A percentile compares a stretch with the other conserved stretches of the same genome.
These are phyloP conservation scores for Myrica gale DNA, from an alignment of 306 rosid species.

Conservation along the genomic window DNA sequence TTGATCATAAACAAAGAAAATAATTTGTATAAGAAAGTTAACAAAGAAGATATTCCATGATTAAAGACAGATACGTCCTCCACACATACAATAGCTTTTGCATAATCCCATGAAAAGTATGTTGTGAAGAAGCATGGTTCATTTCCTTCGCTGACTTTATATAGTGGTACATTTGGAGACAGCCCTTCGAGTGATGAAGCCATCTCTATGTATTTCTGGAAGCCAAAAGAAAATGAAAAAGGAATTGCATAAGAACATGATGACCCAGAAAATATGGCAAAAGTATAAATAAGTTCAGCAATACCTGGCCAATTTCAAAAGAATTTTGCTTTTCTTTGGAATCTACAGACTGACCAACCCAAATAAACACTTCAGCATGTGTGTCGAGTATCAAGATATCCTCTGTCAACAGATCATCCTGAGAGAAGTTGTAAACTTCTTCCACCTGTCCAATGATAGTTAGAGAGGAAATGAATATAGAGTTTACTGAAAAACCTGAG, in stretches of 20 bases:
- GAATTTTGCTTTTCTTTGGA: constrained; percentile 82
- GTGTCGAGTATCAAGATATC: constrained; percentile 93
- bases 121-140: constrained; percentile 97
- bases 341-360: constrained; percentile 94
- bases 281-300: constrained; percentile 20
- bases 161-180: constrained; percentile 74
- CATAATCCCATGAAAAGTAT: constrained; percentile 85
- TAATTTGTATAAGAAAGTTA: not conserved
- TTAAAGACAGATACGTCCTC: constrained; percentile 15
- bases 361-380: constrained; percentile 94
- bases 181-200: constrained; percentile 87
- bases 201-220: constrained; percentile 85
- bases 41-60: constrained; percentile 2
- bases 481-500: constrained; percentile 23
- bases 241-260: constrained; percentile 1
- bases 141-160: constrained; percentile 91
- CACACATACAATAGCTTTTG: constrained; percentile 75
- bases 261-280: constrained; percentile 10
- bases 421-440: constrained; percentile 85
- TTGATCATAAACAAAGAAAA: not conserved
- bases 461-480: constrained; percentile 28
- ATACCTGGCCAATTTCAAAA: constrained; percentile 84
- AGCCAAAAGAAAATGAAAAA: constrained; percentile 17
- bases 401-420: constrained; percentile 93
- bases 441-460: constrained; percentile 56